Evolutionary conservation across 2,329 filamentous ascomycete species (phyloP), one percentile per base, ranked within the genome.

Genomic region (Blumeria graminis): DNA sequence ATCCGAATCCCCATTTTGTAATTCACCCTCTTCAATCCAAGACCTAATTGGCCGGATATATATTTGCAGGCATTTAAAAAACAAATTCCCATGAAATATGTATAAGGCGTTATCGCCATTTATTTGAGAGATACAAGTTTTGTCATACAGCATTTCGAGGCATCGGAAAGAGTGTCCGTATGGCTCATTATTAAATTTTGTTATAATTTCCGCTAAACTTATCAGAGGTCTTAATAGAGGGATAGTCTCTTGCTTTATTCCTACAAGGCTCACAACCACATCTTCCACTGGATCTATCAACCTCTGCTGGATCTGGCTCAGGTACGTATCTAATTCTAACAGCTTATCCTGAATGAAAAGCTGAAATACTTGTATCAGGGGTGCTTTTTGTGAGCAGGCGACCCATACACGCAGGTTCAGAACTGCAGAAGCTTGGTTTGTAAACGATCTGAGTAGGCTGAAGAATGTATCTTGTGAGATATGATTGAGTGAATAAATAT

Each of bases 21-120:
- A 69, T 56, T 80, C 77, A 0, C 90, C 90, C 39, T 78, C 75
- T 62, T 86, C 80, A 80, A 94, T 90, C 90, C 90, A 96, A 14
- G 74, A 71, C 38, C 81, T 76, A 48, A 95, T 82, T 0, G 88
- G 86, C 41, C 80, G 80, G 39, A 93, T 73, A 66, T 94, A 96
- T 1, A 86, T 80, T 57, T 81, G 77, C 58, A 95, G 83, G 64
- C 86, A 94, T 50, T 83, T 76, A 56, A 92, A 81, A 65, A 95
- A 92, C 3, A 92, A 72, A 0, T 71, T 70, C 1, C 79, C 78
- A 5, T 92, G 71, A 41, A 77, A 80, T 41, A 71, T 68, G 64
- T 86, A 92, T 0, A 76, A 71, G 0, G 67, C 66, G 1, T 73
- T 70, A 56, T 86, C 77, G 0, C 82, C 83, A 14, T 78, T 75